Conservation (phyloP, 2,329 filamentous ascomycete genomes). For the Volutella citrinella region DNA sequence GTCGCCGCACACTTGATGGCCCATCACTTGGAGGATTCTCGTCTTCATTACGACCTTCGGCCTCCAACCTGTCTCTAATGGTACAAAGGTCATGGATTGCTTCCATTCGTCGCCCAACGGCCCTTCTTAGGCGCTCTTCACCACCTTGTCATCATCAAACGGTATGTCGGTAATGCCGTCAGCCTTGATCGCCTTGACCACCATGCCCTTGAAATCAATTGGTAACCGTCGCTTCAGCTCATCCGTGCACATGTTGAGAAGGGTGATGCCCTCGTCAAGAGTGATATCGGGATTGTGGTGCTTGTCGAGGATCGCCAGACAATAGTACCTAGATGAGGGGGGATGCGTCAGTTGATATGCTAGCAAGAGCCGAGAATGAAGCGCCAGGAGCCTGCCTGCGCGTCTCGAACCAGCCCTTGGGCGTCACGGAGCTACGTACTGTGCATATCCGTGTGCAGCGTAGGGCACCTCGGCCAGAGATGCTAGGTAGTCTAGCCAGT, state of each 20-base stretch:
- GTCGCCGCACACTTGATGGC: not conserved
- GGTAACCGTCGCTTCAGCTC: conserved; percentile 96
- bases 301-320: conserved; percentile 95
- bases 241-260: conserved; percentile 91
- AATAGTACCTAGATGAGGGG: conserved; percentile 85
- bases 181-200: conserved; percentile 92
- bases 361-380: no score
- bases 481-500: conserved; percentile 97
- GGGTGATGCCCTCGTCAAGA: conserved; percentile 84
- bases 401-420: not conserved
- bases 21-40: conserved; percentile 16
- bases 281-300: conserved; percentile 95
- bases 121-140: conserved; percentile 54
- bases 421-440: conserved; percentile 55
- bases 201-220: conserved; percentile 97
- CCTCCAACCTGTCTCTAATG: conserved; percentile 30
- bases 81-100: conserved; percentile 34
- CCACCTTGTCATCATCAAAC: conserved; percentile 77
- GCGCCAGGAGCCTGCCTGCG: no score
- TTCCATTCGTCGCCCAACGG: conserved; percentile 10
- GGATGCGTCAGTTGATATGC: no score
- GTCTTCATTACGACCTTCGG: conserved; percentile 23
- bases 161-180: conserved; percentile 84
- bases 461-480: conserved; percentile 86
- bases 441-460: conserved; percentile 95